These are phyloP conservation scores for Aspergillus hiratsukae DNA, from an alignment of 2,329 filamentous ascomycete species.

Conservation along the genomic window DNA sequence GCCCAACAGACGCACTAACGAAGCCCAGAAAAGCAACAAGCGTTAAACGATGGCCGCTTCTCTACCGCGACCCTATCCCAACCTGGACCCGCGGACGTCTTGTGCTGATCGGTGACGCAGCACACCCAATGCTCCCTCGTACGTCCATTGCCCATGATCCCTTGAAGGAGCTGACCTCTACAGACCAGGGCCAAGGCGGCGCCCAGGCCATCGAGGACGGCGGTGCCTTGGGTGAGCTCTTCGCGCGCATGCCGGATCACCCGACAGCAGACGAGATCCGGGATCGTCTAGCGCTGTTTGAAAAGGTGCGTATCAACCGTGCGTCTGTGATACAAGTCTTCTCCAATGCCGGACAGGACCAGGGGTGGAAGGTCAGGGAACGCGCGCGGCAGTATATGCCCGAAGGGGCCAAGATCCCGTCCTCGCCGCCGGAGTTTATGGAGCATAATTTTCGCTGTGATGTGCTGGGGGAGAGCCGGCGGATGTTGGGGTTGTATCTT, in stretches of 20 bases:
- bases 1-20: background rate
- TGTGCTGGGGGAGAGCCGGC: background rate
- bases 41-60: slow-evolving; percentile 21
- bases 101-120: slow-evolving; percentile 31
- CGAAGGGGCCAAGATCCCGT: background rate
- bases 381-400: background rate
- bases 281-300: background rate
- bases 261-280: background rate
- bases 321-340: background rate
- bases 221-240: slow-evolving; percentile 23
- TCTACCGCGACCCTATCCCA: slow-evolving; percentile 22
- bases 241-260: slow-evolving; percentile 2
- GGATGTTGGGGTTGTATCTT: background rate
- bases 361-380: background rate
- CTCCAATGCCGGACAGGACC: slow-evolving; percentile 1
- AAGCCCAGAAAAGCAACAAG: background rate
- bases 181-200: slow-evolving; percentile 28
- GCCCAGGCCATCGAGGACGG: slow-evolving; percentile 34
- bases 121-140: slow-evolving; percentile 23
- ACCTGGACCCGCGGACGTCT: slow-evolving; percentile 21
- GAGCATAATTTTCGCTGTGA: slow-evolving; percentile 1
- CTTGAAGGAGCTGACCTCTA: background rate
- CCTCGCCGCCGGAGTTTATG: background rate
- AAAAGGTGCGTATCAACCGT: background rate
- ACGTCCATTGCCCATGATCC: background rate